phyloP scores from a whole-genome alignment of 2,329 filamentous ascomycete genomes.

The Capronia epimyces region DNA sequence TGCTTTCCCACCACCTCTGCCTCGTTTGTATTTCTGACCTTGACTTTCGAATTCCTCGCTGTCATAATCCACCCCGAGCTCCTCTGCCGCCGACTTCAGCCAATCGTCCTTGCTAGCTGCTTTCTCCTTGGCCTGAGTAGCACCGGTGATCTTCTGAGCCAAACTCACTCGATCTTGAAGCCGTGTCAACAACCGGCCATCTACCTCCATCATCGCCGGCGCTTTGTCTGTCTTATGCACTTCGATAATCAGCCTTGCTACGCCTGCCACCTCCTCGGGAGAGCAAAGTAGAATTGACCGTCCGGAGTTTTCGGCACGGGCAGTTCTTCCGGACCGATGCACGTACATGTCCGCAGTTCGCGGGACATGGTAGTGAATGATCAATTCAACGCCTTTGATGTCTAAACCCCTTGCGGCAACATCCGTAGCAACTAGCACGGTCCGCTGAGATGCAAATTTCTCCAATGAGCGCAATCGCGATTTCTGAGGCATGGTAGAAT shows the following conservation, averaged over 20 bases:
- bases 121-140: slow-evolving; percentile 79
- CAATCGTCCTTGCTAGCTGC: slow-evolving; percentile 76
- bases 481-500: slow-evolving; percentile 95
- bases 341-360: slow-evolving; percentile 90
- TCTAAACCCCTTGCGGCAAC: slow-evolving; percentile 91
- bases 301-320: slow-evolving; percentile 71
- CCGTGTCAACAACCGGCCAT: slow-evolving; percentile 69
- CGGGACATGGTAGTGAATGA: slow-evolving; percentile 93
- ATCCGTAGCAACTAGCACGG: slow-evolving; percentile 82
- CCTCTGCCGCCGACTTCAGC: slow-evolving; percentile 77
- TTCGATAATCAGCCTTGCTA: slow-evolving; percentile 76
- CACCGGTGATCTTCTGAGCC: slow-evolving; percentile 82
- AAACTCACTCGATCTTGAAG: slow-evolving; percentile 72
- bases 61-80: slow-evolving; percentile 90
- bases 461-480: slow-evolving; percentile 89
- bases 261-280: slow-evolving; percentile 83
- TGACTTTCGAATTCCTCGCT: slow-evolving; percentile 72
- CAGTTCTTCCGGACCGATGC: slow-evolving; percentile 89
- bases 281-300: slow-evolving; percentile 82
- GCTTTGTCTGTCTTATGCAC: slow-evolving; percentile 59
- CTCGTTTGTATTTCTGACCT: slow-evolving; percentile 54
- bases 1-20: slow-evolving; percentile 69
- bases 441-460: slow-evolving; percentile 64
- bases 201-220: slow-evolving; percentile 65
- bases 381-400: slow-evolving; percentile 80